Percentiles rank a stretch among this genome's conserved stretches.
These are phyloP conservation scores for Phallus indusiatus DNA, from an alignment of 768 basidiomycete species.

Conservation along the genomic window DNA sequence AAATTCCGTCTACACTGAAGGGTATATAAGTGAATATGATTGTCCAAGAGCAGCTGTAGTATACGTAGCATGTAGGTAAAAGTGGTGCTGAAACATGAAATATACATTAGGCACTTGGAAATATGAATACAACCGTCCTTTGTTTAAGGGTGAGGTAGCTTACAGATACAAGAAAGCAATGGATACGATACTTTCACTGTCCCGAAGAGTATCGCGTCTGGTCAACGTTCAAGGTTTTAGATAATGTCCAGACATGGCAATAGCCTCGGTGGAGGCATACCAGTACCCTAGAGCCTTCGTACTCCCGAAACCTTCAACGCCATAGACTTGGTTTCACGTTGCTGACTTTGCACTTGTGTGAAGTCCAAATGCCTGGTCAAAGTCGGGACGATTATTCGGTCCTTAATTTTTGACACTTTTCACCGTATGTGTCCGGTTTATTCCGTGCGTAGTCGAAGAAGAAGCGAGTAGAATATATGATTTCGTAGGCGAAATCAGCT, in stretches of 20 bases:
- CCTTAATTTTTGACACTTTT: neutral
- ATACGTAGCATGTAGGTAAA: too few relatives aligned
- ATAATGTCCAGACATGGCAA: neutral
- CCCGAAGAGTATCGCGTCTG: neutral
- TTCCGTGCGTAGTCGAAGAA: conserved; percentile 38
- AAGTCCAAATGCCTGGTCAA: conserved; percentile 5
- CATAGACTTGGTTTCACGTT: neutral
- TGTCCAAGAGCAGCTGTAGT: too few relatives aligned
- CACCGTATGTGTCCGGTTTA: conserved; percentile 18
- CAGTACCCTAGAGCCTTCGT: neutral
- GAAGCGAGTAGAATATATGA: conserved; percentile 50
- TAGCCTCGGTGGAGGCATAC: neutral
- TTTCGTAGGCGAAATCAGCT: conserved; percentile 66
- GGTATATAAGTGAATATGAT: too few relatives aligned
- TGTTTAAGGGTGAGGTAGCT: too few relatives aligned
- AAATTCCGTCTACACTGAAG: too few relatives aligned
- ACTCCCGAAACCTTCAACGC: neutral
- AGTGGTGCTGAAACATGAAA: too few relatives aligned
- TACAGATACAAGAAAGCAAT: neutral
- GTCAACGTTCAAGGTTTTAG: neutral
- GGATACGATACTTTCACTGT: neutral
- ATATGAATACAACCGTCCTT: too few relatives aligned
- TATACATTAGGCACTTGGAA: too few relatives aligned
- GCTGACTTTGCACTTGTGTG: neutral
- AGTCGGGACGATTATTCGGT: neutral